Conservation (phyloP, 257 asterid species). For the Sherardia arvensis region DNA sequence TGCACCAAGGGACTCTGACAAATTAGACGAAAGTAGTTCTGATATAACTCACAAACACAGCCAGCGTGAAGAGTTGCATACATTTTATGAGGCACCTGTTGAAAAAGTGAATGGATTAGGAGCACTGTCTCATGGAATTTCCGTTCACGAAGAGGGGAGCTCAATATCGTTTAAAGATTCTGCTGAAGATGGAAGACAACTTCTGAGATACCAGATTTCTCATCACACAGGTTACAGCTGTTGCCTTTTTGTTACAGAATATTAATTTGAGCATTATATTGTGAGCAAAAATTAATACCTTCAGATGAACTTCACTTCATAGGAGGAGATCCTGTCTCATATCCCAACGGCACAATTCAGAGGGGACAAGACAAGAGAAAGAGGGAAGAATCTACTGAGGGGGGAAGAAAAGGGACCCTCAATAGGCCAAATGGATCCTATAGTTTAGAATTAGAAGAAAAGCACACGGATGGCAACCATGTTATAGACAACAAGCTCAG, state of each 20-base stretch:
- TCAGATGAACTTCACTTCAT: constrained; percentile 40
- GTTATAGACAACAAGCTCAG: constrained; percentile 55
- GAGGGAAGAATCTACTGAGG: constrained; percentile 32
- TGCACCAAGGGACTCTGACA: constrained; percentile 23
- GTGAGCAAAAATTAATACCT: constrained; percentile 11
- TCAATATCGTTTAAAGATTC: constrained; percentile 24
- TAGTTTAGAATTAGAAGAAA: constrained; percentile 42
- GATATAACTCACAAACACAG: constrained; percentile 30
- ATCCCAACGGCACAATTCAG: constrained; percentile 31
- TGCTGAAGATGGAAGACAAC: constrained; percentile 28
- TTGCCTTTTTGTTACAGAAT: constrained; percentile 4
- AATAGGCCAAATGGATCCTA: constrained; percentile 22
- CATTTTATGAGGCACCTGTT: constrained; percentile 49
- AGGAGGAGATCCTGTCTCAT: constrained; percentile 31
- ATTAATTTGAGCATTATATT: constrained; percentile 8
- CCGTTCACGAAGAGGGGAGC: constrained; percentile 27
- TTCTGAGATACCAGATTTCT: constrained; percentile 14
- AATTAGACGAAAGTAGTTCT: constrained; percentile 18
- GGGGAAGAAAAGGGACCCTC: constrained; percentile 15
- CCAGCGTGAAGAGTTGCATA: constrained; percentile 52
- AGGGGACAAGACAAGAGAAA: constrained; percentile 33
- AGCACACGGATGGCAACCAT: constrained; percentile 28
- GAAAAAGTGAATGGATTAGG: constrained; percentile 40
- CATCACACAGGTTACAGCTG: constrained; percentile 35
- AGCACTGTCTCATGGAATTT: constrained; percentile 31